phyloP scores from a whole-genome alignment of 2,329 filamentous ascomycete species.

The Aspergillus sp. region DNA sequence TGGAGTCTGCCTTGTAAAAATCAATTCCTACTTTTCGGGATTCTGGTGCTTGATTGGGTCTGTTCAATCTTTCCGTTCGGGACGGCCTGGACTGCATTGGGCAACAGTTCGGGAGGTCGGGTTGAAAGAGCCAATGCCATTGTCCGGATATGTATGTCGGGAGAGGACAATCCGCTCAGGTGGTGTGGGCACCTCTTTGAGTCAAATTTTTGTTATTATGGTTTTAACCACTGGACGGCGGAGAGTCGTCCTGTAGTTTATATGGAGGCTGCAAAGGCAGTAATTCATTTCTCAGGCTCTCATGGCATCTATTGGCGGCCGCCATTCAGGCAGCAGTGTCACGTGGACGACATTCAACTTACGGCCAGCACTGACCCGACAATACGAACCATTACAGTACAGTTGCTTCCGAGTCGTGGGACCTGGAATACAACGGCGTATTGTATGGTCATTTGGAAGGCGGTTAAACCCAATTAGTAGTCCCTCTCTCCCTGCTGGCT shows the following conservation, averaged over 20 bases:
- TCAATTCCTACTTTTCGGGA: too few relatives aligned
- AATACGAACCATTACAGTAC: neutral
- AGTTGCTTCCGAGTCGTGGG: neutral
- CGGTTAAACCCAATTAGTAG: neutral
- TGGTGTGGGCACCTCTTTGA: neutral
- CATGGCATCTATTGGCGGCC: neutral
- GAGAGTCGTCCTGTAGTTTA: neutral
- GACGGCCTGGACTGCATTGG: too few relatives aligned
- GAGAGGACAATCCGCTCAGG: neutral
- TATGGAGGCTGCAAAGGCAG: neutral
- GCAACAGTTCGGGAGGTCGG: neutral
- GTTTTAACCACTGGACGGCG: neutral
- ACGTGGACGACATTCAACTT: neutral
- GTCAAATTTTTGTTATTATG: neutral
- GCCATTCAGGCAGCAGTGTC: conserved; percentile 2
- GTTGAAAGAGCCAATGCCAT: neutral
- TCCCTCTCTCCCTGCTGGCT: neutral
- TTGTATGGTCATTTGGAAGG: neutral
- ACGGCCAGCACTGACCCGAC: neutral
- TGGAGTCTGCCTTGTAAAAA: too few relatives aligned
- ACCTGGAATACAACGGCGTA: neutral
- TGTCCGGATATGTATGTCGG: neutral
- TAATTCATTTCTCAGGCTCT: neutral
- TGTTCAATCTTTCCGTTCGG: neutral
- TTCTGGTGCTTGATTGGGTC: neutral